Conservation (phyloP, 345 rosid genomes). For the Alliaria petiolata region DNA sequence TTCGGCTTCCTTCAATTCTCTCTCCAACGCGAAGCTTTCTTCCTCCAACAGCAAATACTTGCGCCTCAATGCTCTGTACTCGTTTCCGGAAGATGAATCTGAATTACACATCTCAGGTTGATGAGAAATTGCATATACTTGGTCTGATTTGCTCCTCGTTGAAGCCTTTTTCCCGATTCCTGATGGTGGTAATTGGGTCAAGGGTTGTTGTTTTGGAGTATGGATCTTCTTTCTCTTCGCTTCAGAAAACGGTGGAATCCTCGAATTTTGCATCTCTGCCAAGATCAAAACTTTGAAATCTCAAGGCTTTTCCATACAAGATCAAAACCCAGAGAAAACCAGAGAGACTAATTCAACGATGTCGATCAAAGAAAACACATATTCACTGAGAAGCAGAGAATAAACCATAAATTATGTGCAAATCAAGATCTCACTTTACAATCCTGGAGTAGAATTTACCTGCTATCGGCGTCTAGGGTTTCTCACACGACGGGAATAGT, state of each 20-base stretch:
- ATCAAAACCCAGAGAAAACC: neutral
- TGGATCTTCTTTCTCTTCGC: slow-evolving; percentile 46
- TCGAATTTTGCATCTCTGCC: slow-evolving; percentile 51
- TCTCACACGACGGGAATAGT: neutral
- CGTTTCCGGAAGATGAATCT: slow-evolving; percentile 58
- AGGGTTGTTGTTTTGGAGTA: slow-evolving; percentile 34
- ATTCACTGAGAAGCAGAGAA: no score
- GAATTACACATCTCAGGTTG: slow-evolving; percentile 65
- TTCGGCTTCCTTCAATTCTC: slow-evolving; percentile 56
- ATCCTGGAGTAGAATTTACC: neutral
- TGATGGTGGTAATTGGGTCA: slow-evolving; percentile 37
- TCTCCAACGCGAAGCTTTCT: slow-evolving; percentile 63
- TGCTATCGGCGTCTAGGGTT: slow-evolving; percentile 19
- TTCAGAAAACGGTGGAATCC: slow-evolving; percentile 43
- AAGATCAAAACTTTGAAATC: neutral
- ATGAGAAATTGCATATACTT: slow-evolving; percentile 43
- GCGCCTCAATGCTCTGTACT: slow-evolving; percentile 65
- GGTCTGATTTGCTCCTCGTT: slow-evolving; percentile 41
- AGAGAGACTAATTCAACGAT: neutral
- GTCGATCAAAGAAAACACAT: neutral
- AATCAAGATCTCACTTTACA: neutral
- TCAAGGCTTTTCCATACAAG: neutral
- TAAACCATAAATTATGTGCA: neutral
- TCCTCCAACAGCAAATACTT: slow-evolving; percentile 76
- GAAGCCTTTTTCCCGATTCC: slow-evolving; percentile 35